Percentiles rank a stretch among this genome's conserved stretches.
Evolutionary conservation across 495 filamentous ascomycete species (phyloP).

Genomic region (Hyaloscypha hepaticicola): DNA sequence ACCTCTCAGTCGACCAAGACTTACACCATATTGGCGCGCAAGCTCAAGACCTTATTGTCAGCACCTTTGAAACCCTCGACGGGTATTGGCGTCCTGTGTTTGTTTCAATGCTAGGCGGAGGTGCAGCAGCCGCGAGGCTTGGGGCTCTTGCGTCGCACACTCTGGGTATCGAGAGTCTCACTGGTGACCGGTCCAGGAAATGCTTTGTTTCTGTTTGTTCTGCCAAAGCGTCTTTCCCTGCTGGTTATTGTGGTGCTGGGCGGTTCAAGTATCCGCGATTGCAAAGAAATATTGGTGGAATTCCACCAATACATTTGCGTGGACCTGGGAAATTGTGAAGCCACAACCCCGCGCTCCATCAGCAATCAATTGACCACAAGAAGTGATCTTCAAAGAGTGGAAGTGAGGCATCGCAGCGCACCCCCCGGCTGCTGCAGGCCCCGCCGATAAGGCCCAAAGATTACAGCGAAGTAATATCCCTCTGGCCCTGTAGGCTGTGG

Average conservation of each 20-base stretch:
- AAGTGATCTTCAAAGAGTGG: neutral
- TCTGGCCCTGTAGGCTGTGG: neutral
- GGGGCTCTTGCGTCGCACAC: neutral
- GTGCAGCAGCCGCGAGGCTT: neutral
- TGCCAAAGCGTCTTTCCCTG: neutral
- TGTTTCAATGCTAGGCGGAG: slow-evolving; percentile 2
- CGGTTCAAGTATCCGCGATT: neutral
- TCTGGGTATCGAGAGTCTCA: neutral
- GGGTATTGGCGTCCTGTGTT: slow-evolving; percentile 2
- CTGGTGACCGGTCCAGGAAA: neutral
- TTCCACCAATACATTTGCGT: too few species aligned
- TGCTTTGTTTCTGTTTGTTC: neutral
- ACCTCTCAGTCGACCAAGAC: slow-evolving; percentile 4
- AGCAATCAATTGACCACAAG: neutral
- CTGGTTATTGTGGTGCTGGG: too few species aligned
- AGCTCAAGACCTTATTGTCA: neutral
- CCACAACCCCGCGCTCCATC: neutral
- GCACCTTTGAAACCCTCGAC: slow-evolving; percentile 3
- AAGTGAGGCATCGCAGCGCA: neutral
- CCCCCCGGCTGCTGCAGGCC: neutral
- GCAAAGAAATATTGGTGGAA: neutral
- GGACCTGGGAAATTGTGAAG: too few species aligned
- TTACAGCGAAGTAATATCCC: neutral
- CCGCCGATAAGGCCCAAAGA: neutral
- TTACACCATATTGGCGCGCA: neutral